Conservation (phyloP, 306 rosid species). For the Citrullus mucosospermus region DNA sequence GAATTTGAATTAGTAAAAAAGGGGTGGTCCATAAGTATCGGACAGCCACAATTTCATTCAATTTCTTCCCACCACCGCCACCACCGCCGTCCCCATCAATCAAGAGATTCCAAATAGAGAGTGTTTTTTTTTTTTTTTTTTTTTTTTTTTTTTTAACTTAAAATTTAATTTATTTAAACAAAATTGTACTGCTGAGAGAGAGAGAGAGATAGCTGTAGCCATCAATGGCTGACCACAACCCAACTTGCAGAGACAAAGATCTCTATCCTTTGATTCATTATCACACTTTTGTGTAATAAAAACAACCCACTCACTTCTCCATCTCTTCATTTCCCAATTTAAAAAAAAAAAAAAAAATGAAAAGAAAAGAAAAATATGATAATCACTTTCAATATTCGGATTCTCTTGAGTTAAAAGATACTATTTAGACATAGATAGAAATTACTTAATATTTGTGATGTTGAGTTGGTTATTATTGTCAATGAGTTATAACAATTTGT, state of each 20-base stretch:
- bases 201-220: not conserved
- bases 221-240: constrained; percentile 1
- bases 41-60: not conserved
- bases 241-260: constrained; percentile 3
- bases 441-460: too few species aligned
- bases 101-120: not conserved
- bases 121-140: too few species aligned
- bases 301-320: not conserved
- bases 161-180: too few species aligned
- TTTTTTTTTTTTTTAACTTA: too few species aligned
- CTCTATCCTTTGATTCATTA: not conserved
- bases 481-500: too few species aligned
- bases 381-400: not conserved
- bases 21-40: not conserved
- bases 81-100: constrained; percentile 3
- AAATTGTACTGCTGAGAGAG: not conserved
- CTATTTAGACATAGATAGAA: too few species aligned
- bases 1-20: not conserved
- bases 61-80: not conserved
- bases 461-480: too few species aligned
- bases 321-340: not conserved
- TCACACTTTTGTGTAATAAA: not conserved
- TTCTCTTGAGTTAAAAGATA: not conserved
- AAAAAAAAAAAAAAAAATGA: too few species aligned
- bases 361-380: not conserved